These are phyloP conservation scores for Gnomoniopsis smithogilvyi DNA, from an alignment of 2,329 filamentous ascomycete genomes.

Conservation along the genomic window DNA sequence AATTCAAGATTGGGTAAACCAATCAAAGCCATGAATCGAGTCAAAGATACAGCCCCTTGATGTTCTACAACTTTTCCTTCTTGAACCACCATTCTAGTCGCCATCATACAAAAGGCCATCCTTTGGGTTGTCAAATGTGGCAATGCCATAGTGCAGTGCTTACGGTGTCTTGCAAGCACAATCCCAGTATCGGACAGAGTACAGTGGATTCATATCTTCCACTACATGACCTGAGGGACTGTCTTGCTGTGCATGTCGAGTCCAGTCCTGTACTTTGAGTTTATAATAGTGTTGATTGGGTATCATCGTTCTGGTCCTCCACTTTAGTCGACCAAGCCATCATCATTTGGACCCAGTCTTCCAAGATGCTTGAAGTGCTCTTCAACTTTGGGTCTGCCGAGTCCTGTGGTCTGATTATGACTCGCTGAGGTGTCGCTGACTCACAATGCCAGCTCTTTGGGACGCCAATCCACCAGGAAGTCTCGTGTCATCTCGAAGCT, in stretches of 20 bases:
- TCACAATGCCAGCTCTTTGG: constrained; percentile 30
- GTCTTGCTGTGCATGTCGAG: neutral
- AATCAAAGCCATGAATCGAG: too few species aligned
- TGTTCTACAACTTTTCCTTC: too few species aligned
- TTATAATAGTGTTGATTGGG: neutral
- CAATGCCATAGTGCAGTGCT: too few species aligned
- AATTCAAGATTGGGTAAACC: too few species aligned
- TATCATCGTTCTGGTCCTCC: neutral
- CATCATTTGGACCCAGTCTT: neutral
- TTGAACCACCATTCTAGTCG: too few species aligned
- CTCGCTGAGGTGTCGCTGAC: neutral
- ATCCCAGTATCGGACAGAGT: too few species aligned
- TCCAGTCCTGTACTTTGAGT: neutral
- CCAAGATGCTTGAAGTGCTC: neutral
- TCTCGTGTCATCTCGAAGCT: constrained; percentile 95
- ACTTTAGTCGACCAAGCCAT: neutral
- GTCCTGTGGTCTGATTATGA: neutral
- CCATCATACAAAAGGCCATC: too few species aligned
- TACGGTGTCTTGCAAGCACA: too few species aligned
- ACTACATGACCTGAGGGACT: neutral
- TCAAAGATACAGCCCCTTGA: too few species aligned
- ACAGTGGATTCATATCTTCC: neutral
- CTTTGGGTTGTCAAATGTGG: too few species aligned
- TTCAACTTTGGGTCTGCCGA: neutral
- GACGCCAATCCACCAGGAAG: constrained; percentile 66